Evolutionary conservation across 2,329 filamentous ascomycete genomes (phyloP).

Genomic region (Bipolaris sorokiniana): DNA sequence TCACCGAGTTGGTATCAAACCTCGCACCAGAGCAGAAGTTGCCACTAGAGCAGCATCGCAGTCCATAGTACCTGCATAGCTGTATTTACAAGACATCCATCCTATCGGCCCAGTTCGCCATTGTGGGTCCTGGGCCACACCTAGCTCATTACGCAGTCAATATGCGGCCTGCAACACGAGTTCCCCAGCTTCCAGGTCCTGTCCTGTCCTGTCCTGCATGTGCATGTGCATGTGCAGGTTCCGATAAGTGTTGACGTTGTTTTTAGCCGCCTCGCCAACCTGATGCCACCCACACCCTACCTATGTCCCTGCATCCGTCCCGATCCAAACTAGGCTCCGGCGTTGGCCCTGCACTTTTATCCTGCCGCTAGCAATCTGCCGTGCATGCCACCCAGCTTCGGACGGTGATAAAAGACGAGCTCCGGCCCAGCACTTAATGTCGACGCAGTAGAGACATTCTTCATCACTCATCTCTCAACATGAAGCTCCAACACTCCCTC

Average conservation of each 20-base stretch:
- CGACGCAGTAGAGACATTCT: neutral
- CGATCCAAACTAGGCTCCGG: neutral
- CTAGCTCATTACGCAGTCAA: neutral
- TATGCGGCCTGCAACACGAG: neutral
- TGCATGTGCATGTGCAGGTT: neutral
- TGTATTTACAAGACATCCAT: neutral
- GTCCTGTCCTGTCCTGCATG: no score
- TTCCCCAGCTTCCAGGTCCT: slow-evolving; percentile 3
- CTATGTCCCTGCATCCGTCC: neutral
- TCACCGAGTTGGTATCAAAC: no score
- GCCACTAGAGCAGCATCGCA: neutral
- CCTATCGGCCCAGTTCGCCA: neutral
- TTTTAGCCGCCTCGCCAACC: neutral
- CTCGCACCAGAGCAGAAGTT: neutral
- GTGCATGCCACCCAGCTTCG: neutral
- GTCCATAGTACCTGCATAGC: no score
- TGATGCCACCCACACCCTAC: neutral
- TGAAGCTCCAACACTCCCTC: slow-evolving; percentile 25
- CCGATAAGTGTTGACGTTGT: neutral
- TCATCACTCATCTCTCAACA: slow-evolving; percentile 12
- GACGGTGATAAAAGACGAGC: neutral
- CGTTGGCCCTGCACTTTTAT: slow-evolving; percentile 1
- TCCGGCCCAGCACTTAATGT: neutral
- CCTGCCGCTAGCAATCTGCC: slow-evolving; percentile 3
- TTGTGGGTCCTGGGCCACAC: neutral